phyloP scores from a whole-genome alignment of 331 rosid species.

The Telfairia occidentalis region DNA sequence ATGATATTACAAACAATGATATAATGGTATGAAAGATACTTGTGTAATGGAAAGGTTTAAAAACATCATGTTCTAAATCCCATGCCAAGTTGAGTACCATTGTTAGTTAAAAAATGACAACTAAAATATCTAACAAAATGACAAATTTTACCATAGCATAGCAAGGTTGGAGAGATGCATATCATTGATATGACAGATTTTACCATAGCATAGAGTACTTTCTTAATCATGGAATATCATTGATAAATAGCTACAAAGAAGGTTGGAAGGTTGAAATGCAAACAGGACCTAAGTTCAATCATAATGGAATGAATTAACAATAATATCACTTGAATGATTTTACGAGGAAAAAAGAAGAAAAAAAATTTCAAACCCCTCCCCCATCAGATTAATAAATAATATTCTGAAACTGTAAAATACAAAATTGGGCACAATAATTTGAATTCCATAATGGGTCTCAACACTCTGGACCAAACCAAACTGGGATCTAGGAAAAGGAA shows the following conservation, averaged over 20 bases:
- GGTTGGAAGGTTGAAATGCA: no score
- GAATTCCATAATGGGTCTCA: constrained; percentile 7
- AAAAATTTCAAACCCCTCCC: background rate
- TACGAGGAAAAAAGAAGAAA: background rate
- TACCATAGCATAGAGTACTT: no score
- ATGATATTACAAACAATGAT: background rate
- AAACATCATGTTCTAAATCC: background rate
- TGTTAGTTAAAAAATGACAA: background rate
- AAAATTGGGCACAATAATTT: constrained; percentile 11
- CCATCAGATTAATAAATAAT: constrained; percentile 1
- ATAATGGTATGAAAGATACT: no score
- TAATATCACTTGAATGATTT: background rate
- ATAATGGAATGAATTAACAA: background rate
- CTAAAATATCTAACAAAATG: background rate
- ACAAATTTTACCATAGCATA: background rate
- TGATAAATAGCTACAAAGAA: no score
- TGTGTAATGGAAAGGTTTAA: background rate
- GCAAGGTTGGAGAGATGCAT: background rate
- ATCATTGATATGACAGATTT: background rate
- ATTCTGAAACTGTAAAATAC: background rate
- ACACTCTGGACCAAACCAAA: constrained; percentile 4
- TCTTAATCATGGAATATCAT: no score
- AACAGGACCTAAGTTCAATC: background rate
- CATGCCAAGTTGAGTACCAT: background rate
- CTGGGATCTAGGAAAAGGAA: constrained; percentile 4